These are phyloP conservation scores for Metschnikowia matae DNA, from an alignment of 805 yeast genomes.

Conservation along the genomic window DNA sequence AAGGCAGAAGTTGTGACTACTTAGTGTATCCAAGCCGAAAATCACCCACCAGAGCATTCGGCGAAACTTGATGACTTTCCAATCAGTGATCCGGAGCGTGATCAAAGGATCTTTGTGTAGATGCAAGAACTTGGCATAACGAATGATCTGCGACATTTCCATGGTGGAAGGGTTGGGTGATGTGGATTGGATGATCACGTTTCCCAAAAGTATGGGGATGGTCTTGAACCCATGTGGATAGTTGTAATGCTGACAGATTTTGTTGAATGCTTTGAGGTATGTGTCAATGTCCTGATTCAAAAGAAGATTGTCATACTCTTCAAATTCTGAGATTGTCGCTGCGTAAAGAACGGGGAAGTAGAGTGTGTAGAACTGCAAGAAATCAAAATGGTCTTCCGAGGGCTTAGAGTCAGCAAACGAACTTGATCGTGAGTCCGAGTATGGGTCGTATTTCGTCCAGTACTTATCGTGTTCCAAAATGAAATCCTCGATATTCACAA, in stretches of 20 bases:
- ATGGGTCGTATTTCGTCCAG: slow-evolving; percentile 37
- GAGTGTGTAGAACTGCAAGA: slow-evolving; percentile 43
- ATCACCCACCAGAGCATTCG: slow-evolving; percentile 68
- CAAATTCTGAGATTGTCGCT: slow-evolving; percentile 55
- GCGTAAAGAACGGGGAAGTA: slow-evolving; percentile 56
- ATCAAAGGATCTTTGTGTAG: slow-evolving; percentile 59
- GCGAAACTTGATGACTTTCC: slow-evolving; percentile 47
- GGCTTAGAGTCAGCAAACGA: slow-evolving; percentile 10
- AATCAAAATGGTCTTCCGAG: slow-evolving; percentile 30
- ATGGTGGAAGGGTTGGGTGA: slow-evolving; percentile 54
- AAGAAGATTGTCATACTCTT: slow-evolving; percentile 48
- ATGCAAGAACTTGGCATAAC: slow-evolving; percentile 54
- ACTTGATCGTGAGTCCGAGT: slow-evolving; percentile 1
- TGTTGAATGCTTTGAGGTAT: slow-evolving; percentile 47
- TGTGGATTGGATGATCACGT: slow-evolving; percentile 48
- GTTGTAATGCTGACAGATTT: slow-evolving; percentile 46
- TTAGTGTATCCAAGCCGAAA: slow-evolving; percentile 53
- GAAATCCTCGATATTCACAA: slow-evolving; percentile 44
- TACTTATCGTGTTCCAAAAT: slow-evolving; percentile 43
- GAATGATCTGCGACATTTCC: slow-evolving; percentile 51
- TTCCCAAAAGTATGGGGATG: slow-evolving; percentile 42
- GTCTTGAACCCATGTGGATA: slow-evolving; percentile 47
- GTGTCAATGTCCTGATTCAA: slow-evolving; percentile 47
- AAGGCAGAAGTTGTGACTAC: slow-evolving; percentile 51
- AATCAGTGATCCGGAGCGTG: slow-evolving; percentile 46